Percentiles rank a stretch among this genome's conserved stretches.
These are phyloP conservation scores for Tolypocladium sp. DNA, from an alignment of 2,329 filamentous ascomycete species.

Conservation along the genomic window DNA sequence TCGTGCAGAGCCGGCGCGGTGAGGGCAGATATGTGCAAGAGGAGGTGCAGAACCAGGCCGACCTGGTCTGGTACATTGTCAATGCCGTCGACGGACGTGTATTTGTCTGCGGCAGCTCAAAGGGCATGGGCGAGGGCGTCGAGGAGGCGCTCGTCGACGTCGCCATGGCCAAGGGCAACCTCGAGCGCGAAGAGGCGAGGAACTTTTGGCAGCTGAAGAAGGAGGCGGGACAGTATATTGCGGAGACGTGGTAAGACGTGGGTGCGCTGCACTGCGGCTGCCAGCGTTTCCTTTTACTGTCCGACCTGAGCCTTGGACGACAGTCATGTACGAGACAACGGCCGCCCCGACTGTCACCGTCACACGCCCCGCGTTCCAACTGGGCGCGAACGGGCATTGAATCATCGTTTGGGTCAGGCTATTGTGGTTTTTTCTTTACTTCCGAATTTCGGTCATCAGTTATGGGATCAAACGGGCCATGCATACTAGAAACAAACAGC, in stretches of 20 bases:
- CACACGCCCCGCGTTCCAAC: too few relatives aligned
- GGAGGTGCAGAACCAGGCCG: conserved; percentile 81
- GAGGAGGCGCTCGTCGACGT: conserved; percentile 81
- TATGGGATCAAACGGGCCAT: not conserved
- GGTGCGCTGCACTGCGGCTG: too few relatives aligned
- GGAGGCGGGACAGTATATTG: conserved; percentile 90
- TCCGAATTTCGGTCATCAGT: not conserved
- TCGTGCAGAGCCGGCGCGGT: conserved; percentile 66
- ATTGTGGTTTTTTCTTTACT: not conserved
- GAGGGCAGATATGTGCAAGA: conserved; percentile 93
- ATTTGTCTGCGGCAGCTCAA: conserved; percentile 91
- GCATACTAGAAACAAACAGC: not conserved
- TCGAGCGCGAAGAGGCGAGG: conserved; percentile 71
- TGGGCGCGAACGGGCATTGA: not conserved
- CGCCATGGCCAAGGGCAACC: conserved; percentile 83
- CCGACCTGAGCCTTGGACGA: not conserved
- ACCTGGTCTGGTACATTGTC: conserved; percentile 97
- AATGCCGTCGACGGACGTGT: conserved; percentile 92
- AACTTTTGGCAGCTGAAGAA: conserved; percentile 90
- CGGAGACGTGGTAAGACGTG: conserved; percentile 55
- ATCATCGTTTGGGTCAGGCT: not conserved
- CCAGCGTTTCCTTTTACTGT: too few relatives aligned
- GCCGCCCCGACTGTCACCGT: not conserved
- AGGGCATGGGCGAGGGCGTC: conserved; percentile 97
- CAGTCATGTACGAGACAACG: not conserved